Evolutionary conservation across 1,139 yeast genomes (phyloP).

Genomic region (Yamadazyma songkhlaensis): DNA sequence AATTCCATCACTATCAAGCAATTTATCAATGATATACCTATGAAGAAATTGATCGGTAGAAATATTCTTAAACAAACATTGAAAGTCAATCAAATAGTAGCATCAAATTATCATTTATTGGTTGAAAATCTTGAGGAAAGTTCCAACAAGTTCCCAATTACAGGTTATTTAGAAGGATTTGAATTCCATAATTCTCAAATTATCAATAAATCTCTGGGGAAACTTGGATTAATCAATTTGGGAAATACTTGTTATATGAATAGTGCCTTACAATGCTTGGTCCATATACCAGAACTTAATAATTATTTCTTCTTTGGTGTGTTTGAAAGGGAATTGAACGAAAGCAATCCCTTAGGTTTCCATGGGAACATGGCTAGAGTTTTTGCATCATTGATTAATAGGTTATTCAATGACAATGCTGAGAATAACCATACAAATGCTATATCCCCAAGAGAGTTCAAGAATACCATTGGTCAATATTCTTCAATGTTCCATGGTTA

Average conservation of each 20-base stretch:
- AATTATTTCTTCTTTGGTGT: constrained; percentile 66
- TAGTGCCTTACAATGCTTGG: constrained; percentile 87
- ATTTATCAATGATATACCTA: constrained; percentile 30
- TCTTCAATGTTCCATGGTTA: constrained; percentile 85
- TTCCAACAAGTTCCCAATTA: constrained; percentile 26
- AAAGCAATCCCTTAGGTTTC: constrained; percentile 74
- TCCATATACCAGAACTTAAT: constrained; percentile 82
- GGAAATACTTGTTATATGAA: constrained; percentile 98
- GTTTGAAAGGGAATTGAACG: constrained; percentile 67
- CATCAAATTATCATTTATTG: constrained; percentile 28
- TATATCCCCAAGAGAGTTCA: constrained; percentile 72
- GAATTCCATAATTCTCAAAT: constrained; percentile 15
- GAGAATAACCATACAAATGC: constrained; percentile 19
- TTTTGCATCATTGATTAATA: constrained; percentile 65
- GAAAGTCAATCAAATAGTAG: constrained; percentile 29
- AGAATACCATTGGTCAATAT: constrained; percentile 72
- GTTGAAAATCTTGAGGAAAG: constrained; percentile 30
- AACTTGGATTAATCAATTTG: constrained; percentile 68
- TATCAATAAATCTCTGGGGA: constrained; percentile 25
- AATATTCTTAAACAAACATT: constrained; percentile 23
- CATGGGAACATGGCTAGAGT: constrained; percentile 76
- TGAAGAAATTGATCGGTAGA: constrained; percentile 30
- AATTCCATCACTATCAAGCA: constrained; percentile 21
- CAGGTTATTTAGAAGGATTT: constrained; percentile 20
- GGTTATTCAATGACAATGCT: constrained; percentile 42